These are phyloP conservation scores for Favolaschia claudopus DNA, from an alignment of 768 basidiomycete genomes.

Conservation along the genomic window DNA sequence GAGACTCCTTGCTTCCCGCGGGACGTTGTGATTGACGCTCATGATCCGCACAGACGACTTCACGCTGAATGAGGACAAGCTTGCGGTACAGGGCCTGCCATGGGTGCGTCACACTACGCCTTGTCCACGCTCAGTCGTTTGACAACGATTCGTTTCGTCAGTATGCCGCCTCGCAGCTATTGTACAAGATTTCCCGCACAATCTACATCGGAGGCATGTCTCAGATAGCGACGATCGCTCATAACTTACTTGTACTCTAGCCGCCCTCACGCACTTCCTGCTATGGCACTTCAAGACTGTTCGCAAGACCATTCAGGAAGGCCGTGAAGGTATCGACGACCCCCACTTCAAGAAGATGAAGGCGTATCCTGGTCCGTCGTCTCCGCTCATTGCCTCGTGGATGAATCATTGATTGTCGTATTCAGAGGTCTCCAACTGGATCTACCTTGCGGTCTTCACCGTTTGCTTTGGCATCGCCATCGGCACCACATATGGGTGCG, in stretches of 20 bases:
- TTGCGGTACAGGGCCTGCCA: slow-evolving; percentile 39
- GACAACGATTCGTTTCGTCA: slow-evolving; percentile 44
- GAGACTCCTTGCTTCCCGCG: background rate
- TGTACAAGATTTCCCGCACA: slow-evolving; percentile 46
- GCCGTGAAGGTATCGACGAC: slow-evolving; percentile 43
- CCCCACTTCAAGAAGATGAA: slow-evolving; percentile 48
- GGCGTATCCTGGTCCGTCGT: slow-evolving; percentile 15
- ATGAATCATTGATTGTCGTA: no score
- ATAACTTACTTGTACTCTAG: slow-evolving; percentile 18
- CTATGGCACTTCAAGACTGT: slow-evolving; percentile 56
- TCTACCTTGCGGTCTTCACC: slow-evolving; percentile 42
- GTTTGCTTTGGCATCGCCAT: slow-evolving; percentile 40
- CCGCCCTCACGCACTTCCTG: slow-evolving; percentile 55
- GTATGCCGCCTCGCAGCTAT: slow-evolving; percentile 52
- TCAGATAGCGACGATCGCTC: no score
- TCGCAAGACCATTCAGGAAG: slow-evolving; percentile 41
- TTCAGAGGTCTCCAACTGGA: slow-evolving; percentile 47
- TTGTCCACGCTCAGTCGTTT: background rate
- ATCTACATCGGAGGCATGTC: slow-evolving; percentile 44
- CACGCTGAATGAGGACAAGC: slow-evolving; percentile 53
- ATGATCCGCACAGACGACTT: slow-evolving; percentile 40
- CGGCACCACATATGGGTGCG: slow-evolving; percentile 42
- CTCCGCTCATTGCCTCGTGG: no score
- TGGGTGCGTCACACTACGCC: slow-evolving; percentile 22
- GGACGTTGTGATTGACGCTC: background rate